Base-by-base conservation (phyloP, 192 early-diverging fungal species). In the Coemansia sp. region DNA sequence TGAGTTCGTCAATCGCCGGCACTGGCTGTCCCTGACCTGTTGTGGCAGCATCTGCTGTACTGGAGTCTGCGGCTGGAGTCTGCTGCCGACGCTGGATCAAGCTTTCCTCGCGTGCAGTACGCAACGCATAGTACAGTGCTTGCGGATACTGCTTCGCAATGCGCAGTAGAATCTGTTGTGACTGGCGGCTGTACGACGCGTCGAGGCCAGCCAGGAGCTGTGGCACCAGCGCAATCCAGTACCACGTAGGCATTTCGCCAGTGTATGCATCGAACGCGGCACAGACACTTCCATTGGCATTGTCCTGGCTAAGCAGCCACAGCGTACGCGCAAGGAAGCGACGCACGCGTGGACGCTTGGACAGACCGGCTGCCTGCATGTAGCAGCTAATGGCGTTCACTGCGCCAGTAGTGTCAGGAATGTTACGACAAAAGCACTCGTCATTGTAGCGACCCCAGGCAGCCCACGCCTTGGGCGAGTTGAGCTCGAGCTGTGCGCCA, bases 191-290 rank as follows among this genome's bases (percentile, higher is more conserved):
- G 38, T 83, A 81, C 39, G 59, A 62, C 24, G 92, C 89, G 68
- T 98, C 96, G 17, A 99, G 82, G 0, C 89, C 87, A 2, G 87
- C 72, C 25, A 99, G 82, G 12, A 99, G 84, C 73, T 99, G 95
- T 4, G 98, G 96, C 54, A 99, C 95, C 65, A 97, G 97, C 0
- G 92, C 94, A 59, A 95, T 94, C 98, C 98, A 99, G 82, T 96
- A 95, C 96, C 94, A 97, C 11, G 91, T 85, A 14, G 93, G 93
- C 59, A 89, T 85, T 27, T 98, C 97, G 21, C 89, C 88, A 64
- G 95, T 96, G 85, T 92, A 96, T 2, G 85, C 85, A 52, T 96
- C 92, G 68, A 93, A 94, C 4, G 90, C 89, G 17, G 87, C 85
- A 51, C 88, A 84, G 37, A 99, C 85, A 17, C 81, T 88, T 2